Base-by-base conservation (phyloP, 768 basidiomycete genomes). In the Ephemerocybe angulata region DNA sequence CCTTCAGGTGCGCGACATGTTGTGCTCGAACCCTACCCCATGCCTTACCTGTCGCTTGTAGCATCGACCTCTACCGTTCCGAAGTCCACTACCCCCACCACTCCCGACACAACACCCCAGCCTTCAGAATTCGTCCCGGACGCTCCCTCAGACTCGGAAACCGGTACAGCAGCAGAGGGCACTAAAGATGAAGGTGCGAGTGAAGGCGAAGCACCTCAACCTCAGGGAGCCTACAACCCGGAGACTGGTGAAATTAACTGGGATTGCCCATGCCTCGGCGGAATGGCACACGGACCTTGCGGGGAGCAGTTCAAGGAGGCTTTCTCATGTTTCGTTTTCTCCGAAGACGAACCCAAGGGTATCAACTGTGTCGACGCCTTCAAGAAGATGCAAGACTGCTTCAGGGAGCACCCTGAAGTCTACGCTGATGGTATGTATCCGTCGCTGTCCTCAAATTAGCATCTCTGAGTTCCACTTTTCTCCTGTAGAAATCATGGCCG, bases 161-260 rank as follows among this genome's bases (percentile, higher is more conserved):
- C 31, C 35, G 40, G 54, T n/a, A 22, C 38, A 8, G 41, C 52
- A 27, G 21, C 52, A 22, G 28, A 25, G 35, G 33, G 44, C 6
- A 5, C 49, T 4, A 27, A 53, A 33, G 46, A 37, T 8, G 47
- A 43, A 24, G 35, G 30, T n/a, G n/a, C n/a, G n/a, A n/a, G n/a
- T 8, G 55, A 60, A 47, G 60, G 56, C 17, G 56, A 58, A 27
- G 35, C 57, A 22, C 46, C 48, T 15, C 48, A 50, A 24, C 27
- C n/a, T 2, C 29, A 50, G 35, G 77, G 78, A 40, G 96, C 97
- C 4, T 98, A 83, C 78, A 89, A 99, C 72, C 95, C 95, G 19
- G 93, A 84, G 58, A 99, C 97, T 1, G 97, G 97, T 41, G 94
- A 98, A 80, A 98, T 99, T 65, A 99, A 99, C 75, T 99, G 97